Conservation (phyloP, 768 basidiomycete species). For the Sporobolomyces roseus region DNA sequence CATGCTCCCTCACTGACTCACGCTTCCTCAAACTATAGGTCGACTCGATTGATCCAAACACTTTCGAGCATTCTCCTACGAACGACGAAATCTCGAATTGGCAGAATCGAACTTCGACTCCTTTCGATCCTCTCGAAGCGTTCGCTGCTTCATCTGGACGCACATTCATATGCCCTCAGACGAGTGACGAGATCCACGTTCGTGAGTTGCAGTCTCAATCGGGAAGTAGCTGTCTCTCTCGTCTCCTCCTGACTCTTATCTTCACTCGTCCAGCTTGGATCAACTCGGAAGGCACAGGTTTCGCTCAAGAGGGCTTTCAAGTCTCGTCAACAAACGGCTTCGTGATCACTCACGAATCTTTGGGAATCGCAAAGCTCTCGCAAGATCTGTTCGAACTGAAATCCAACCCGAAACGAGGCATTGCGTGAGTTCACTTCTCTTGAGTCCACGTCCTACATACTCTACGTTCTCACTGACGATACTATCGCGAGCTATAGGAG, state of each 20-base stretch:
- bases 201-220: not conserved
- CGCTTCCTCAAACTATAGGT: not conserved
- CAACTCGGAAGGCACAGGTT: constrained; percentile 27
- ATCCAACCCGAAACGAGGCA: not conserved
- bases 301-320: constrained; percentile 39
- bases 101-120: not conserved
- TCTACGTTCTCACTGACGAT: no score
- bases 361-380: constrained; percentile 21
- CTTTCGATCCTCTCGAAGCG: constrained; percentile 3
- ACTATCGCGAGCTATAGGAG: no score
- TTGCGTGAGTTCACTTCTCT: constrained; percentile 16
- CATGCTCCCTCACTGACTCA: no score
- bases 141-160: not conserved
- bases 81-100: not conserved
- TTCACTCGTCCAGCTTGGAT: constrained; percentile 38
- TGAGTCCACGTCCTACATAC: no score
- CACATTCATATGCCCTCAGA: not conserved
- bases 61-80: not conserved
- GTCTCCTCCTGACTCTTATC: no score
- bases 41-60: not conserved
- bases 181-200: not conserved
- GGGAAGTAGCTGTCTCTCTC: no score
- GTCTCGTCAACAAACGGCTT: not conserved
- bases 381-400: constrained; percentile 1
- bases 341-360: constrained; percentile 18